phyloP scores from a whole-genome alignment of 2,329 filamentous ascomycete genomes.

The Sodiomyces alkalinus region DNA sequence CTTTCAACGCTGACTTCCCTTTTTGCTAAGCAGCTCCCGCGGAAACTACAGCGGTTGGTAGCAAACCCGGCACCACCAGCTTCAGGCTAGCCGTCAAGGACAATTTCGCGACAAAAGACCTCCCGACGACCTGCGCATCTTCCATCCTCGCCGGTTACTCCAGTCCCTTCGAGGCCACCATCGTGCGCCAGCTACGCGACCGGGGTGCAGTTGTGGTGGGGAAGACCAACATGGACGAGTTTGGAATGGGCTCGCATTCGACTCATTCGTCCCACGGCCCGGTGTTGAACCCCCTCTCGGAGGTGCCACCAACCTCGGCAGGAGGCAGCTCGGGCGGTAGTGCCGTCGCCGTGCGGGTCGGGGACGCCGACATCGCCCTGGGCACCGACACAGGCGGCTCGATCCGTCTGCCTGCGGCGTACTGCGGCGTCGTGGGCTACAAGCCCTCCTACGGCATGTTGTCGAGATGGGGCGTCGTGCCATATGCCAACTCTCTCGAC shows the following conservation, averaged over 20 bases:
- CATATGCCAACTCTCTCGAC: constrained; percentile 86
- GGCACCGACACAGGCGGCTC: constrained; percentile 56
- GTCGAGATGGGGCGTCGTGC: constrained; percentile 72
- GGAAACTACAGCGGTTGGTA: not conserved
- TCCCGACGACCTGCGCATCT: constrained; percentile 76
- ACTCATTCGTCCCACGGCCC: constrained; percentile 51
- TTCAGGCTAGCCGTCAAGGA: constrained; percentile 55
- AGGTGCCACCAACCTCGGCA: constrained; percentile 38
- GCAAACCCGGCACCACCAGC: not conserved
- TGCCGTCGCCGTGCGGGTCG: constrained; percentile 54
- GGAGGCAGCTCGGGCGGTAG: constrained; percentile 92
- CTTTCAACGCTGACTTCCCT: not conserved
- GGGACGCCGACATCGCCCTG: constrained; percentile 1
- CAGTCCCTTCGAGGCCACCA: constrained; percentile 71
- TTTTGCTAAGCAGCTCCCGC: not conserved
- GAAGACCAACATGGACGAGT: constrained; percentile 92
- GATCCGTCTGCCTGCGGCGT: constrained; percentile 74
- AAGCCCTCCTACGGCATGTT: constrained; percentile 86
- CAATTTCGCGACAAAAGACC: constrained; percentile 51
- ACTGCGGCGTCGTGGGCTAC: constrained; percentile 69
- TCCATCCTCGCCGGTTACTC: constrained; percentile 52
- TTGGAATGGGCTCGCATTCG: constrained; percentile 87
- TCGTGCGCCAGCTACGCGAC: constrained; percentile 51
- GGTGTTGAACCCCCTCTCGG: constrained; percentile 35
- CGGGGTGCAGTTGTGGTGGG: constrained; percentile 50